Evolutionary conservation across 108 stramenopile genomes (phyloP), one percentile per base, ranked within the genome.

Genomic region (Schizochytrium sp.): DNA sequence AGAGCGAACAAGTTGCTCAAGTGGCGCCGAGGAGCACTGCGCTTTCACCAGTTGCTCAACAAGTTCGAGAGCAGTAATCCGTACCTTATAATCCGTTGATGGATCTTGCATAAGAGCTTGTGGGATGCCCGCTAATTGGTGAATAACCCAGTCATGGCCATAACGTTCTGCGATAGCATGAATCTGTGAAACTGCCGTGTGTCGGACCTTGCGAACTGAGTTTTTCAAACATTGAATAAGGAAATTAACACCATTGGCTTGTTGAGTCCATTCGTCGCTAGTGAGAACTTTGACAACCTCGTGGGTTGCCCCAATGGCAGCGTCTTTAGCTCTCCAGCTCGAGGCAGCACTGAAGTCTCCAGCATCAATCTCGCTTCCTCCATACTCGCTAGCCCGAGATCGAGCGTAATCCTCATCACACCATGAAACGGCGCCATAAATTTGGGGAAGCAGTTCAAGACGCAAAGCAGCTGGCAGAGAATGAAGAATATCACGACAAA

Each of bases 281-380:
- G 28, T 49, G 17, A 83, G 53, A 13, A 49, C 53, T 53, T 83
- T 49, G 2, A 83, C 53, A 28, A 55, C 76, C 50, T 49, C 53
- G 10, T 49, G 53, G 28, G 55, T 40, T n/a, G 76, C 76, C 5
- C 15, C 53, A 49, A 55, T 55, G 53, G 76, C 76, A 38, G 47
- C 76, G 10, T 83, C 53, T 53, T 83, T 83, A 5, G 76, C 53
- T 5, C 76, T 17, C 76, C 76, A 83, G 76, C 45, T 83, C 15
- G 53, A 83, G 12, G 76, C 2, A 42, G 76, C 50, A 17, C 57
- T 58, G 57, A 58, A 58, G 17, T 58, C 57, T 10, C 57, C 57
- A 17, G 57, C 57, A 17, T 58, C 57, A 10, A 17, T 15, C 13
- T 58, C 57, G 57, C 13, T 58, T 17, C 13, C 57, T 28, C 28